A percentile compares a stretch with the other conserved stretches of the same genome.
These are phyloP conservation scores for Collybia sordida DNA, from an alignment of 768 basidiomycete genomes.

Conservation along the genomic window DNA sequence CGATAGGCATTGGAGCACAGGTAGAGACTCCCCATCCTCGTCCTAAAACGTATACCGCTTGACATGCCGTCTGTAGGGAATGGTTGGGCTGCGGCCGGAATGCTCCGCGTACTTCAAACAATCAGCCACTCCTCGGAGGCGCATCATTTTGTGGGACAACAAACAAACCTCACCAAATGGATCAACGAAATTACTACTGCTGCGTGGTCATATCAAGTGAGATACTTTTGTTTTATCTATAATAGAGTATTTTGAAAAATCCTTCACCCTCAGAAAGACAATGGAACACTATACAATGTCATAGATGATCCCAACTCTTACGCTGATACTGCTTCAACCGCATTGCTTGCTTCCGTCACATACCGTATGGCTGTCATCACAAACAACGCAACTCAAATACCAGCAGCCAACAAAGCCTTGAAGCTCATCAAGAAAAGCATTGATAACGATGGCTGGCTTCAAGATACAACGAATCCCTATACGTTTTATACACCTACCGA, in stretches of 20 bases:
- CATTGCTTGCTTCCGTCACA: slow-evolving; percentile 55
- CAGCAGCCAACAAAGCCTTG: slow-evolving; percentile 39
- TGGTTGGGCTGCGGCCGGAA: slow-evolving; percentile 68
- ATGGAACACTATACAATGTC: slow-evolving; percentile 53
- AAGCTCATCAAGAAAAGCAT: slow-evolving; percentile 35
- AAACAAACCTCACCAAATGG: slow-evolving; percentile 48
- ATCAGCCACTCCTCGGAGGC: slow-evolving; percentile 45
- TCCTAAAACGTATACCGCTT: neutral
- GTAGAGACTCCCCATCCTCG: slow-evolving; percentile 20
- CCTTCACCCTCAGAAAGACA: slow-evolving; percentile 26
- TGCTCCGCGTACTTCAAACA: slow-evolving; percentile 57
- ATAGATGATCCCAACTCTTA: slow-evolving; percentile 51
- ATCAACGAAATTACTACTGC: slow-evolving; percentile 49
- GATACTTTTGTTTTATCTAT: neutral
- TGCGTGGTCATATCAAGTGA: slow-evolving; percentile 45
- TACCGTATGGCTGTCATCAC: slow-evolving; percentile 52
- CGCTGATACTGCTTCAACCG: slow-evolving; percentile 53
- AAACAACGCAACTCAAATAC: slow-evolving; percentile 32
- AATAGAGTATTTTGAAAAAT: neutral
- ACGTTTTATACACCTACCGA: slow-evolving; percentile 40
- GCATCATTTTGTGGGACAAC: slow-evolving; percentile 34
- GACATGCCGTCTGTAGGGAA: slow-evolving; percentile 37
- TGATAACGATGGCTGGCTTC: slow-evolving; percentile 42
- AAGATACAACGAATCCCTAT: slow-evolving; percentile 47
- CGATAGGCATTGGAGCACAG: slow-evolving; percentile 57